Conservation (phyloP, 768 basidiomycete species). For the Amanita phalloides region DNA sequence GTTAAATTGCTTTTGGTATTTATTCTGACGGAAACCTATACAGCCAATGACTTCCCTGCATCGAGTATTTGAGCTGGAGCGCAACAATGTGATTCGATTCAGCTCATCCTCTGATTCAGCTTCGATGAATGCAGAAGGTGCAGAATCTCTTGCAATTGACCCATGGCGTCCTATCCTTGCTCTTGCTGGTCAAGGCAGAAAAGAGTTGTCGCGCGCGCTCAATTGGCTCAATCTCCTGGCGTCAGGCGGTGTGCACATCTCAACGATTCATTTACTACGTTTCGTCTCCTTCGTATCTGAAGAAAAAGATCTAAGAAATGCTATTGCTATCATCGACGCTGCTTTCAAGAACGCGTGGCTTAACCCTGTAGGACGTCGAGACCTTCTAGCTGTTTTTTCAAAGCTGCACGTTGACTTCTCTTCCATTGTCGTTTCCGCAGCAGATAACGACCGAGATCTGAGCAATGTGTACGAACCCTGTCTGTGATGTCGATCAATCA, state of each 20-base stretch:
- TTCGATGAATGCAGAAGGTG: conserved; percentile 16
- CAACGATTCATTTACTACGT: conserved; percentile 36
- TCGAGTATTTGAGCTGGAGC: conserved; percentile 47
- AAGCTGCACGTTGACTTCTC: conserved; percentile 26
- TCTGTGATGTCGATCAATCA: background rate
- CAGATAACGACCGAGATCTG: conserved; percentile 19
- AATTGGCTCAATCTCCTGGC: conserved; percentile 54
- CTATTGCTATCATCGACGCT: conserved; percentile 40
- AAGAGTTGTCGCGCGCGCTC: conserved; percentile 36
- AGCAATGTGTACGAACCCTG: conserved; percentile 24
- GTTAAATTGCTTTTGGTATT: background rate
- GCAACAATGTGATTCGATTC: conserved; percentile 28
- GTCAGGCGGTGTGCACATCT: conserved; percentile 54
- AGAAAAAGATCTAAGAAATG: conserved; percentile 28
- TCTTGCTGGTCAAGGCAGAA: conserved; percentile 27
- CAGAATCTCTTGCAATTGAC: conserved; percentile 24
- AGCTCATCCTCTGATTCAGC: conserved; percentile 25
- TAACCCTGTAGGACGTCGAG: conserved; percentile 45
- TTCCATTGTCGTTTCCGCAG: conserved; percentile 22
- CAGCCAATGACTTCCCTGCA: conserved; percentile 45
- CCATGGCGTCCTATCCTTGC: conserved; percentile 44
- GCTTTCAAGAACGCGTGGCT: conserved; percentile 52
- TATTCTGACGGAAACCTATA: background rate
- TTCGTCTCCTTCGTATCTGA: conserved; percentile 30
- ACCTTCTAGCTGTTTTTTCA: conserved; percentile 40